Base-by-base conservation (phyloP, 169 alveolate genomes). In the Theileria annulata region DNA sequence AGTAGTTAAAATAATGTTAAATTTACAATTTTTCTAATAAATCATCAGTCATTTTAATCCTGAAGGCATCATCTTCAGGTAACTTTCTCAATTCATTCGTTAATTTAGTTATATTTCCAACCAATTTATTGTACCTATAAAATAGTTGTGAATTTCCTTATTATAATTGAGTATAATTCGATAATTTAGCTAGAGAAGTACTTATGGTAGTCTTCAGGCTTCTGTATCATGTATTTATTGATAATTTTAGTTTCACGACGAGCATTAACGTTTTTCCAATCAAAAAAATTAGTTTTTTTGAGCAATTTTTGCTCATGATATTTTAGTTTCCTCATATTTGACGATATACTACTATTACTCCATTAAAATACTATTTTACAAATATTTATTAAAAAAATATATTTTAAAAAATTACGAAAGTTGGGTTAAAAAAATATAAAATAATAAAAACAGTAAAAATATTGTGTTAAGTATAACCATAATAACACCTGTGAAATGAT, bases 301-400 rank as follows among this genome's bases (percentile, higher is more conserved):
- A 97, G 87, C 42, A 98, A 88, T 87, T 97, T 98, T 87, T 97
- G 96, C 94, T 98, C 99, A 71, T 98, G 99, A 87, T 91, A 94
- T 89, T 97, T 98, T 70, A 98, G 94, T 88, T 96, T 94, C 90
- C 99, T 94, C 99, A 98, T 98, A 79, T 79, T 77, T 21, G 0
- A 12, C 6, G 13, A 42, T 42, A 42, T 42, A 42, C 51, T 42
- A 42, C 51, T 42, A 42, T 42, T 42, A 42, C 51, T 42, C 3
- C 15, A 3, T 42, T 42, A 42, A 42, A 42, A 42, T 42, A 42
- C 51, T 42, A 42, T 42, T 42, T 42, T 42, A 42, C 51, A 42
- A 3, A 8, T 42, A 42, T 42, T 42, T 42, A 42, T 42, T 42
- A 42, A 42, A 42, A 42, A 42, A 42, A 4, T 42, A 42, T 42